Conservation (phyloP, 2,329 filamentous ascomycete genomes). For the Elsinoe arachidis region DNA sequence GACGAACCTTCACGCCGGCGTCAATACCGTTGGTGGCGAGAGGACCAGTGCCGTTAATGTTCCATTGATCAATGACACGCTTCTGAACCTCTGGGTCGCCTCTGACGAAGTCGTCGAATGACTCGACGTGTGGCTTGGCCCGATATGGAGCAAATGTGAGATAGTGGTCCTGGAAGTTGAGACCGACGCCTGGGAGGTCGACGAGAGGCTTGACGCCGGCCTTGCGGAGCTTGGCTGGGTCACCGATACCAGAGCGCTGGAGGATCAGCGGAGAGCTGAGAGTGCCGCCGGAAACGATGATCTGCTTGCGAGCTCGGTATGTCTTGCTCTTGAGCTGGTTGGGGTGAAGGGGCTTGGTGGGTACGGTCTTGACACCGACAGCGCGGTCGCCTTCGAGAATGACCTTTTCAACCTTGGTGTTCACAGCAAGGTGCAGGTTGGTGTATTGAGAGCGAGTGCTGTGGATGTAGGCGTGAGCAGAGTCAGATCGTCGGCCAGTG, state of each 20-base stretch:
- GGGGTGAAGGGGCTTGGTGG: constrained; percentile 59
- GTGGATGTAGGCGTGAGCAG: constrained; percentile 70
- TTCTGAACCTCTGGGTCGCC: constrained; percentile 67
- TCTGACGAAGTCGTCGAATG: constrained; percentile 71
- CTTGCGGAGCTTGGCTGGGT: constrained; percentile 61
- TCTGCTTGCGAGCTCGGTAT: constrained; percentile 63
- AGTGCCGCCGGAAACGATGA: constrained; percentile 64
- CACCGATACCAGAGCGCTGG: constrained; percentile 65
- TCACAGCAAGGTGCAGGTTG: constrained; percentile 64
- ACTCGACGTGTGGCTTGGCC: constrained; percentile 66
- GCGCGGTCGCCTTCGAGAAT: constrained; percentile 64
- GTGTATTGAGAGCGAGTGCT: constrained; percentile 60
- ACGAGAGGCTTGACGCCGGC: constrained; percentile 61
- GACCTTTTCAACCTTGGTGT: constrained; percentile 70
- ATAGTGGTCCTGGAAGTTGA: constrained; percentile 72
- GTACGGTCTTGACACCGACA: constrained; percentile 61
- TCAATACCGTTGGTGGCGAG: constrained; percentile 73
- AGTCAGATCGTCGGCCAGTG: constrained; percentile 65
- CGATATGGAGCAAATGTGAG: constrained; percentile 62
- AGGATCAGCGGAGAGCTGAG: constrained; percentile 66
- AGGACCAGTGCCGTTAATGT: constrained; percentile 68
- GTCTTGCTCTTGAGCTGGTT: constrained; percentile 44
- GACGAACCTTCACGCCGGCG: constrained; percentile 68
- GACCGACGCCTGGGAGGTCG: constrained; percentile 62
- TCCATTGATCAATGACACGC: constrained; percentile 67